Conservation (phyloP, 495 filamentous ascomycete genomes). For the Penicillium parvum region DNA sequence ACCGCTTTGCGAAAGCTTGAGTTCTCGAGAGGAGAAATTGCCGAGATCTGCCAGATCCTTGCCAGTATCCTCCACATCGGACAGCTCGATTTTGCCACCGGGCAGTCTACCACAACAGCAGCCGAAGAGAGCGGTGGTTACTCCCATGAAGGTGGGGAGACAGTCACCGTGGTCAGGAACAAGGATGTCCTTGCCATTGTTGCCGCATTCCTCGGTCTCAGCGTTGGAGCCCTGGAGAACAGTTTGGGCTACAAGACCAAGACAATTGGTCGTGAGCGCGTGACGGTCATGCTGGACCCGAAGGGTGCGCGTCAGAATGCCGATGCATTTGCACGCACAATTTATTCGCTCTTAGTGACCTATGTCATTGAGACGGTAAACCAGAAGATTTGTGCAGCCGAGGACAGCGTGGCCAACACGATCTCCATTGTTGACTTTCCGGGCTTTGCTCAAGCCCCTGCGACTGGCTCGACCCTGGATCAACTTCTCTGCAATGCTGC, state of each 20-base stretch:
- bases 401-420: constrained; percentile 87
- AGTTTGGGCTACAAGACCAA: constrained; percentile 93
- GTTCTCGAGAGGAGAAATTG: constrained; percentile 88
- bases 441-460: constrained; percentile 77
- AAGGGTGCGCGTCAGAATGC: constrained; percentile 84
- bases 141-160: constrained; percentile 89
- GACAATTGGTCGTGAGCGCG: constrained; percentile 88
- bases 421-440: constrained; percentile 95
- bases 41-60: constrained; percentile 91
- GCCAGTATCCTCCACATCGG: constrained; percentile 92
- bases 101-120: constrained; percentile 68
- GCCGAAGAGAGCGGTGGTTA: constrained; percentile 94
- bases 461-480: constrained; percentile 82
- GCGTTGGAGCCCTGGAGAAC: constrained; percentile 71
- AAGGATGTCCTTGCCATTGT: constrained; percentile 83
- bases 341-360: constrained; percentile 93
- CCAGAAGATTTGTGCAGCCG: constrained; percentile 78
- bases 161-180: constrained; percentile 80
- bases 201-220: constrained; percentile 87
- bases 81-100: constrained; percentile 83
- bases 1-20: constrained; percentile 89
- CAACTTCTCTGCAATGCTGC: constrained; percentile 94
- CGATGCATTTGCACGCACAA: constrained; percentile 85
- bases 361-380: constrained; percentile 92
- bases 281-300: constrained; percentile 95